These are phyloP conservation scores for Fusarium sp. DNA, from an alignment of 2,329 filamentous ascomycete species.

Conservation along the genomic window DNA sequence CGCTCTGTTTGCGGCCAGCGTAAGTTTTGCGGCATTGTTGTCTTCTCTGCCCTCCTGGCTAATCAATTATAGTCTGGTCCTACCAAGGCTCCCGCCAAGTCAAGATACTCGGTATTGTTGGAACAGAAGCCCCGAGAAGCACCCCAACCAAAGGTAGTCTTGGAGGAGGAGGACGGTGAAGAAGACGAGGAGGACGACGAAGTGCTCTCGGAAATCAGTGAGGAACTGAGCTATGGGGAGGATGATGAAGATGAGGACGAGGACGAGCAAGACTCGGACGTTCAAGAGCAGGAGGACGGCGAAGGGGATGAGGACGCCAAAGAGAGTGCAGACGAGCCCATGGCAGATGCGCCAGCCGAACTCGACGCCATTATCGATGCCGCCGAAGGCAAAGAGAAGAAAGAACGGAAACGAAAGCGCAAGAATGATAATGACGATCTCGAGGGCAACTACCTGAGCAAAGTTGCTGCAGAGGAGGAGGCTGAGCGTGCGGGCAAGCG, in stretches of 20 bases:
- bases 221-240: conserved; percentile 50
- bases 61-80: conserved; percentile 60
- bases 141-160: conserved; percentile 37
- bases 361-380: conserved; percentile 52
- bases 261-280: conserved; percentile 41
- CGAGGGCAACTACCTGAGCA: conserved; percentile 76
- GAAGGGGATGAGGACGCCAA: conserved; percentile 51
- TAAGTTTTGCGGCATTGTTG: conserved; percentile 58
- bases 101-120: conserved; percentile 57
- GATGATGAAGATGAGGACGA: conserved; percentile 44
- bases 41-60: conserved; percentile 20
- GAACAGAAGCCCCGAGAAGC: conserved; percentile 49
- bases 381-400: conserved; percentile 50
- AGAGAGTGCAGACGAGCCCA: conserved; percentile 53
- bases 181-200: conserved; percentile 50
- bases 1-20: conserved; percentile 78
- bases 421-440: conserved; percentile 76
- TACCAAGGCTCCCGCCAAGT: conserved; percentile 58
- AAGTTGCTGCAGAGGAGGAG: conserved; percentile 70
- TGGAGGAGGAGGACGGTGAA: conserved; percentile 43
- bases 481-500: conserved; percentile 68
- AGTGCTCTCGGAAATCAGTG: conserved; percentile 48
- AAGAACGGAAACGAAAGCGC: conserved; percentile 73
- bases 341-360: conserved; percentile 49
- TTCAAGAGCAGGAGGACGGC: conserved; percentile 39